A percentile compares a stretch with the other conserved stretches of the same genome.
Conservation (phyloP, 345 rosid genomes). For the Moricandia moricandioides region DNA sequence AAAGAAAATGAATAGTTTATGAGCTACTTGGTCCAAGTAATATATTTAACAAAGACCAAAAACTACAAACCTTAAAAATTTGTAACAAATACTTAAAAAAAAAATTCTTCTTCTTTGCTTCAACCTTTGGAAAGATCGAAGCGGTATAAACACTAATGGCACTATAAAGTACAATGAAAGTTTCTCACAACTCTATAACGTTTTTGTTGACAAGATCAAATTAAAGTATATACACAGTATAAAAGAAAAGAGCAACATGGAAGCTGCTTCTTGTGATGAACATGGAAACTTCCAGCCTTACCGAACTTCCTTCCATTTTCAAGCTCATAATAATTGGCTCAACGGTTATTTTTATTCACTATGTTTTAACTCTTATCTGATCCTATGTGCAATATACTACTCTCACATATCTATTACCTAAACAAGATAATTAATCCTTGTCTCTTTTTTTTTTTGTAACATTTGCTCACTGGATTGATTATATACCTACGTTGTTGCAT, state of each 20-base stretch:
- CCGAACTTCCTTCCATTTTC: not conserved
- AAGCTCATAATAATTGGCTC: not conserved
- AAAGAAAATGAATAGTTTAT: not conserved
- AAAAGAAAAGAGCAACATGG: not conserved
- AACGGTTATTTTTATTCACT: not conserved
- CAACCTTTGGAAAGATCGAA: not conserved
- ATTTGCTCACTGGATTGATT: not conserved
- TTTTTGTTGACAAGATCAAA: not conserved
- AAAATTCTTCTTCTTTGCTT: not conserved
- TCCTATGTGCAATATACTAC: not conserved
- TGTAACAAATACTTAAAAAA: not conserved
- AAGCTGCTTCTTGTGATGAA: not conserved
- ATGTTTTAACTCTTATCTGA: not conserved
- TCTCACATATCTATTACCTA: not conserved
- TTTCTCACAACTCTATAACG: not conserved
- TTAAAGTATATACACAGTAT: not conserved
- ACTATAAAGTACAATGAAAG: not conserved
- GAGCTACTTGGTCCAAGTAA: not conserved
- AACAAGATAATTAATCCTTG: not conserved
- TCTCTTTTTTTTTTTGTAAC: not conserved
- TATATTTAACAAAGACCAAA: not conserved
- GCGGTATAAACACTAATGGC: not conserved
- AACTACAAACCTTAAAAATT: not conserved
- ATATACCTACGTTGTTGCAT: not conserved
- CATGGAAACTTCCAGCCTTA: constrained; percentile 1